Conservation (phyloP, 108 stramenopile species). For the Thalassiosira profunda region DNA sequence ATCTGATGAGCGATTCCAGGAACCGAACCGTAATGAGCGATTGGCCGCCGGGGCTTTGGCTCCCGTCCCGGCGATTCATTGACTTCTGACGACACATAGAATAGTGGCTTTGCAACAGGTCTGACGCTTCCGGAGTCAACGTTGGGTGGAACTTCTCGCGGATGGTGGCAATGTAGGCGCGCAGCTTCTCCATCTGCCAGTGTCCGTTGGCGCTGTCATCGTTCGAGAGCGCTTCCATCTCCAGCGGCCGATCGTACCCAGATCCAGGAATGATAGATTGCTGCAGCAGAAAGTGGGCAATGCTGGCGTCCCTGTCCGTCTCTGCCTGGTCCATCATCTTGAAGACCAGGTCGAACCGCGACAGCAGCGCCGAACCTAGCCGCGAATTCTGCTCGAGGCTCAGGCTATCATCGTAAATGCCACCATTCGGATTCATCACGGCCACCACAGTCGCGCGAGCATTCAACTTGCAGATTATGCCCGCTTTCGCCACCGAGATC, state of each 20-base stretch:
- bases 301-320: constrained; percentile 70
- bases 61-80: too few relatives aligned
- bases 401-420: constrained; percentile 75
- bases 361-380: constrained; percentile 95
- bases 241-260: constrained; percentile 32
- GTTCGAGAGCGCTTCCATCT: constrained; percentile 15
- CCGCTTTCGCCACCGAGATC: constrained; percentile 96
- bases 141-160: constrained; percentile 78
- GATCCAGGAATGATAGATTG: constrained; percentile 76
- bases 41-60: constrained; percentile 44
- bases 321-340: constrained; percentile 89
- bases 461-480: constrained; percentile 97
- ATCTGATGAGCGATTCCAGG: constrained; percentile 93
- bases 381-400: constrained; percentile 92
- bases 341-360: constrained; percentile 93
- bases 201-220: constrained; percentile 44
- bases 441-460: constrained; percentile 94
- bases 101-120: constrained; percentile 86
- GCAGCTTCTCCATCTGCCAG: constrained; percentile 89
- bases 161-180: constrained; percentile 92
- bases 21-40: constrained; percentile 92
- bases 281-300: constrained; percentile 90
- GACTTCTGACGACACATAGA: constrained; percentile 70
- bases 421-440: constrained; percentile 92
- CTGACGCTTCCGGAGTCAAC: constrained; percentile 74